These are phyloP conservation scores for Mucuna pruriens DNA, from an alignment of 306 rosid species.

Conservation along the genomic window DNA sequence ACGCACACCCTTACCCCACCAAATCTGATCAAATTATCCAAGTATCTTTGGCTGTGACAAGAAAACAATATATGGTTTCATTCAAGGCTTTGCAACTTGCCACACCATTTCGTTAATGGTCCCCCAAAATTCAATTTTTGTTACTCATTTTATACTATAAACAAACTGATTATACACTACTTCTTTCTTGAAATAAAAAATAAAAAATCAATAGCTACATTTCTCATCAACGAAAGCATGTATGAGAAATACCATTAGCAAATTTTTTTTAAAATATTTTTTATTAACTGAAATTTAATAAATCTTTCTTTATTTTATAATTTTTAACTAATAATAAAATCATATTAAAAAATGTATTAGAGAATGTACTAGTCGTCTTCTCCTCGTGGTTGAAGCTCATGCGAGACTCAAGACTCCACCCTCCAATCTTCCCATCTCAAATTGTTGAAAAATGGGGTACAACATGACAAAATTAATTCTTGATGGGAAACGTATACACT, in stretches of 20 bases:
- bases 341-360: too few species aligned
- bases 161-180: not conserved
- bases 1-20: conserved; percentile 41
- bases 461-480: not conserved
- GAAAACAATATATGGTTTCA: conserved; percentile 36
- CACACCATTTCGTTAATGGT: not conserved
- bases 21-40: conserved; percentile 8
- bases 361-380: too few species aligned
- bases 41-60: conserved; percentile 41
- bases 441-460: conserved; percentile 10
- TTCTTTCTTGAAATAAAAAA: not conserved
- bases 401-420: not conserved
- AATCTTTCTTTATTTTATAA: too few species aligned
- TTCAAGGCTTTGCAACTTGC: not conserved
- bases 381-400: too few species aligned
- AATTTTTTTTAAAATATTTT: too few species aligned
- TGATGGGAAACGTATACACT: not conserved
- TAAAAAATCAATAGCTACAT: not conserved
- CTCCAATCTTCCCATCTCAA: conserved; percentile 36
- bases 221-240: conserved; percentile 33
- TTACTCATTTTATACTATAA: not conserved
- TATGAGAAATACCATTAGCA: too few species aligned
- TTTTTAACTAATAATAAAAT: too few species aligned
- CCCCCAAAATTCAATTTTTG: not conserved
- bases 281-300: too few species aligned